phyloP scores from a whole-genome alignment of 176 grass and related monocot species.

The Avena insularis region DNA sequence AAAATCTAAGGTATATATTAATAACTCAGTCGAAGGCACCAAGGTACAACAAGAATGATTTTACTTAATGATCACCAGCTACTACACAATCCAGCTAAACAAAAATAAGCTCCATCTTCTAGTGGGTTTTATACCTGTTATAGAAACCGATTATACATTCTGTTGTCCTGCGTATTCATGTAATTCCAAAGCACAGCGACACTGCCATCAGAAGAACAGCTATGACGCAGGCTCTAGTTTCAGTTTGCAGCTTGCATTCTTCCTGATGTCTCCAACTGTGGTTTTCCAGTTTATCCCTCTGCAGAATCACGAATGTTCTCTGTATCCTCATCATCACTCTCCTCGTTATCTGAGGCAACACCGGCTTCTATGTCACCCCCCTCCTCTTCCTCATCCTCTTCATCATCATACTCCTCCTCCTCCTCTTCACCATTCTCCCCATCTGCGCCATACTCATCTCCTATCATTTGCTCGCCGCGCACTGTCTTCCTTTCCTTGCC shows the following conservation, averaged over 20 bases:
- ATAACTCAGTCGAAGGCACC: constrained; percentile 1
- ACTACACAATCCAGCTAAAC: constrained; percentile 16
- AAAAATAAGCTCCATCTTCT: constrained; percentile 34
- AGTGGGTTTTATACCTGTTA: constrained; percentile 37
- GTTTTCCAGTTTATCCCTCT: constrained; percentile 23
- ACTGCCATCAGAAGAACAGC: background rate
- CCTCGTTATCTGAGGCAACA: constrained; percentile 50
- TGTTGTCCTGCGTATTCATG: background rate
- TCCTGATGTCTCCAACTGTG: constrained; percentile 1
- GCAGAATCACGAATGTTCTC: constrained; percentile 12
- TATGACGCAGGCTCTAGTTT: background rate
- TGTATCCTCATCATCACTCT: constrained; percentile 62
- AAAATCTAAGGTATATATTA: constrained; percentile 23
- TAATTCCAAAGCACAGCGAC: background rate
- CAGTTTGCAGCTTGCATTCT: background rate
- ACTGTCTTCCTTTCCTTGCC: constrained; percentile 41
- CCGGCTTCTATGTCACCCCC: constrained; percentile 43
- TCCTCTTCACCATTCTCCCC: constrained; percentile 40
- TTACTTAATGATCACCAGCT: constrained; percentile 19
- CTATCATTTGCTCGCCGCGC: background rate
- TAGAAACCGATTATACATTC: constrained; percentile 26
- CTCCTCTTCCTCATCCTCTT: constrained; percentile 49
- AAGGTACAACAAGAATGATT: constrained; percentile 23
- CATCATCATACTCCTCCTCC: constrained; percentile 42
- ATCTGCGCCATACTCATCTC: constrained; percentile 37